A percentile compares a stretch with the other conserved stretches of the same genome.
phyloP scores from a whole-genome alignment of 176 grass and related monocot species.

The Triticum timopheevii region DNA sequence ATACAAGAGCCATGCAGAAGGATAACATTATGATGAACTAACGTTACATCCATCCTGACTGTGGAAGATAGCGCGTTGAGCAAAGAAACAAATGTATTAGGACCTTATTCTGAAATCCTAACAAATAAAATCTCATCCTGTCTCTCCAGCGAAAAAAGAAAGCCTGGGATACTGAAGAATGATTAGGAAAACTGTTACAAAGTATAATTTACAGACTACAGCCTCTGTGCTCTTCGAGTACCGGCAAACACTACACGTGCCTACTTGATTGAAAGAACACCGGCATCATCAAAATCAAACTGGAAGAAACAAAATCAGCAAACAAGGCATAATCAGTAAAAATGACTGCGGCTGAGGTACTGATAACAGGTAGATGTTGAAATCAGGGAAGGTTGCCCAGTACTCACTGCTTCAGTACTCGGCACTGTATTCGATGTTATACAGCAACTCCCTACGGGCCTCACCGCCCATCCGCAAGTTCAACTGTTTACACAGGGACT shows the following conservation, averaged over 20 bases:
- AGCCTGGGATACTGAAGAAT: slow-evolving; percentile 14
- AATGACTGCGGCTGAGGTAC: neutral
- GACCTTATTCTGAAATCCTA: slow-evolving; percentile 44
- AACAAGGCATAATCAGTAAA: neutral
- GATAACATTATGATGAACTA: neutral
- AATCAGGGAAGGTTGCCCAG: slow-evolving; percentile 4
- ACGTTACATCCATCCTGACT: neutral
- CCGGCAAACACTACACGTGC: slow-evolving; percentile 21
- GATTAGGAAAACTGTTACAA: slow-evolving; percentile 21
- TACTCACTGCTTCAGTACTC: slow-evolving; percentile 56
- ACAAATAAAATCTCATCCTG: slow-evolving; percentile 9
- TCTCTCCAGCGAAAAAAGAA: slow-evolving; percentile 23
- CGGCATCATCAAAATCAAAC: slow-evolving; percentile 21
- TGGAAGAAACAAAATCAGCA: slow-evolving; percentile 11
- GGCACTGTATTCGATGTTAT: slow-evolving; percentile 63
- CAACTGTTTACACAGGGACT: slow-evolving; percentile 59
- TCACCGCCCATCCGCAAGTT: slow-evolving; percentile 77
- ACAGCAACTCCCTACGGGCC: slow-evolving; percentile 69
- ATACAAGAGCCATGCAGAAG: neutral
- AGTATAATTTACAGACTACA: slow-evolving; percentile 62
- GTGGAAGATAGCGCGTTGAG: neutral
- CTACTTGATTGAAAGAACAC: slow-evolving; percentile 37
- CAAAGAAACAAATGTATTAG: slow-evolving; percentile 17
- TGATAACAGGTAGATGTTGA: neutral
- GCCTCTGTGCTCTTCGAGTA: slow-evolving; percentile 18